Percentiles rank a stretch among this genome's conserved stretches.
Conservation (phyloP, 352 stramenopile species). For the Lagenidium giganteum region DNA sequence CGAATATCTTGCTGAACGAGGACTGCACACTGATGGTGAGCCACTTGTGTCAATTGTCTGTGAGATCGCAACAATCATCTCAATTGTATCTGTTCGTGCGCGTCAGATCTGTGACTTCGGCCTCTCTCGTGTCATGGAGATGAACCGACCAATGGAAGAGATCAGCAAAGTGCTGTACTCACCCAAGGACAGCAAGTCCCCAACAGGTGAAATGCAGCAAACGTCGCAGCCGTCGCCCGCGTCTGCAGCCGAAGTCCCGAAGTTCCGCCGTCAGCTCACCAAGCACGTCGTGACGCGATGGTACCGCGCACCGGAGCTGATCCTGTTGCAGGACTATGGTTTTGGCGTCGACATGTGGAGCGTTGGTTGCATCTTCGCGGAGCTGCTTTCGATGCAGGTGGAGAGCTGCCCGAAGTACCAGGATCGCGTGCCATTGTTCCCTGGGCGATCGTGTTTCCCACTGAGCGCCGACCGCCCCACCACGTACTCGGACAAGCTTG, state of each 20-base stretch:
- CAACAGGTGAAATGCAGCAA: conserved; percentile 46
- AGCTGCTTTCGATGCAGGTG: conserved; percentile 74
- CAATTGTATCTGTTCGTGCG: no score
- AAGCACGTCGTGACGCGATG: conserved; percentile 97
- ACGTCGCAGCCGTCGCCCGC: conserved; percentile 59
- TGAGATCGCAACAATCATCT: no score
- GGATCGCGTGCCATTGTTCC: conserved; percentile 68
- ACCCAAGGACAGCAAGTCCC: conserved; percentile 57
- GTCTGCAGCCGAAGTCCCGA: conserved; percentile 37
- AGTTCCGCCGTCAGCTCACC: conserved; percentile 88
- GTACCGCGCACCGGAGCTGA: conserved; percentile 94
- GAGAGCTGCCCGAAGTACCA: conserved; percentile 73
- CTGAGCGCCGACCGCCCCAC: conserved; percentile 65
- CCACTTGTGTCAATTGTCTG: no score
- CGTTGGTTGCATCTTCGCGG: conserved; percentile 90
- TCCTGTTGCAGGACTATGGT: conserved; percentile 93
- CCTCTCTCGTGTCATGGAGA: conserved; percentile 66
- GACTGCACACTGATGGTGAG: conserved; percentile 75
- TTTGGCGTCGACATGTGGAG: conserved; percentile 98
- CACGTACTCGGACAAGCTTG: conserved; percentile 75
- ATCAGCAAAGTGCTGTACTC: conserved; percentile 65
- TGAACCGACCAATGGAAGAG: conserved; percentile 60
- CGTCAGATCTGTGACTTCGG: conserved; percentile 80
- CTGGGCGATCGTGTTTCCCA: conserved; percentile 64
- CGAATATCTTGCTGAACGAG: conserved; percentile 82